These are phyloP conservation scores for Raphanus raphanistrum DNA, from an alignment of 345 rosid species.

Conservation along the genomic window DNA sequence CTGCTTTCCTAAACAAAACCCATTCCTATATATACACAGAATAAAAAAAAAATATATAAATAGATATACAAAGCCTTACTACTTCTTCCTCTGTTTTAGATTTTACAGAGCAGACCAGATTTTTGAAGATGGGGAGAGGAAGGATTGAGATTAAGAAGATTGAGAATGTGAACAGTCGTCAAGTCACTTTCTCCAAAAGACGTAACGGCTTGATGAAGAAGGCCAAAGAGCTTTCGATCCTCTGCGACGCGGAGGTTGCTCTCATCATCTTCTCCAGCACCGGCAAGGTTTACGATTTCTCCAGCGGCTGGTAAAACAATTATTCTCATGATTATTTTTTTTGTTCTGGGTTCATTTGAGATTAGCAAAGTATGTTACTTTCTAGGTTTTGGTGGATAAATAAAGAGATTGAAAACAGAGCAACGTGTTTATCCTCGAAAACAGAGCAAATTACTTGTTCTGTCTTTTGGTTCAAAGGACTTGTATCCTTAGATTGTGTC, in stretches of 20 bases:
- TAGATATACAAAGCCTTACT: neutral
- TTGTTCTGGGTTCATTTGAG: neutral
- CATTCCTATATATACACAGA: slow-evolving; percentile 9
- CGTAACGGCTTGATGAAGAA: slow-evolving; percentile 83
- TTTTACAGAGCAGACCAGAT: slow-evolving; percentile 16
- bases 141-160: slow-evolving; percentile 91
- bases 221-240: slow-evolving; percentile 80
- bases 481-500: neutral
- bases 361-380: neutral
- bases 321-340: neutral
- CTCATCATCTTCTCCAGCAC: slow-evolving; percentile 86
- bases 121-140: slow-evolving; percentile 74
- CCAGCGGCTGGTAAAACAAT: slow-evolving; percentile 59
- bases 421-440: neutral
- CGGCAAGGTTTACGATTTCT: slow-evolving; percentile 80
- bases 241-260: slow-evolving; percentile 95
- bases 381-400: neutral
- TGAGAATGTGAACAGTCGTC: slow-evolving; percentile 94
- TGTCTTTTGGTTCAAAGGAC: slow-evolving; percentile 6
- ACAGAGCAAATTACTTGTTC: slow-evolving; percentile 22
- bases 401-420: slow-evolving; percentile 28
- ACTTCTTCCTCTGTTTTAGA: neutral
- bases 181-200: slow-evolving; percentile 94
- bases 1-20: slow-evolving; percentile 32
- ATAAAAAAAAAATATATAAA: slow-evolving; percentile 1